Evolutionary conservation across 1,139 yeast genomes (phyloP), one percentile per base, ranked within the genome.

Genomic region (Lodderomyces orthopsilosis): DNA sequence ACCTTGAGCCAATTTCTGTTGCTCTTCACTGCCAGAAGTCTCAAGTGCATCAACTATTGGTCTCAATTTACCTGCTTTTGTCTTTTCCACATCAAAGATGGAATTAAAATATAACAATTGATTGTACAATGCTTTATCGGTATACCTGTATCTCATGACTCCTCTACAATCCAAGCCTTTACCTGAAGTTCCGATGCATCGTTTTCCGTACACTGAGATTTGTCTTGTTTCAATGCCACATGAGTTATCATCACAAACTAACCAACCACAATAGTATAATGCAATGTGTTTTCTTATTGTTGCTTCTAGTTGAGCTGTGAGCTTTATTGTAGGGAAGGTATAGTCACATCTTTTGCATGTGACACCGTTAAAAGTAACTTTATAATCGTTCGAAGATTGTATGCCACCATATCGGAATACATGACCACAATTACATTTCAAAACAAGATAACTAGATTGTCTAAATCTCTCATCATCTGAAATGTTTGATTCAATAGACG

Each of bases 181-280:
- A 6, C 88, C 88, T 51, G 75, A 75, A 47, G 63, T 62, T 41
- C 86, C 85, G 46, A 90, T 74, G 65, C 98, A 93, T 53, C 94
- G 75, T 54, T 81, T 82, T 47, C 97, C 98, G 57, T 88, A 90
- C 2, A 91, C 97, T 12, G 93, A 82, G 19, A 93, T 76, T 58
- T 91, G 96, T 49, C 97, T 75, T 0, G 98, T 91, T 17, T 76
- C 74, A 43, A 79, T 71, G 7, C 87, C 90, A 69, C 99, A 94
- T 1, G 94, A 79, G 2, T 81, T 62, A 54, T 91, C 97, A 59
- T 86, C 94, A 65, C 99, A 94, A 0, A 66, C 68, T 35, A 90
- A 68, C 91, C 95, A 83, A 4, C 93, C 94, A 14, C 87, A 83
- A 59, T 94, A 94, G 63, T 91, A 94, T 34, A 74, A 62, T 0